Percentiles rank a stretch among this genome's conserved stretches.
Conservation (phyloP, 1,284 basidiomycete species). For the Anthracocystis setariae region DNA sequence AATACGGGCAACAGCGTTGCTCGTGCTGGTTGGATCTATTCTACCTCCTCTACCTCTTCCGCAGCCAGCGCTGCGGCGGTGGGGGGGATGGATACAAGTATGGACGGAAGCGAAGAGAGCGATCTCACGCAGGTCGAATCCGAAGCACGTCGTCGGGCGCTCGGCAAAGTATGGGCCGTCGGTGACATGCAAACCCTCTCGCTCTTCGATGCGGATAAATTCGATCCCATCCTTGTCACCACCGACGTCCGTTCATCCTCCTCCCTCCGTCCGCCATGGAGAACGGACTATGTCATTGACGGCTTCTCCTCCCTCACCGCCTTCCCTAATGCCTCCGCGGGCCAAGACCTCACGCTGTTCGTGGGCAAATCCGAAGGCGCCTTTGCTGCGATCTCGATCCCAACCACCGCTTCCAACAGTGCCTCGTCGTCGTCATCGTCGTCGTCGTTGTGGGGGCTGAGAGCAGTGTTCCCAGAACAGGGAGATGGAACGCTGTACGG, state of each 20-base stretch:
- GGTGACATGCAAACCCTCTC: conserved; percentile 66
- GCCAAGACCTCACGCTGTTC: conserved; percentile 30
- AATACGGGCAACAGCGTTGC: conserved; percentile 63
- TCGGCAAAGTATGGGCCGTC: conserved; percentile 61
- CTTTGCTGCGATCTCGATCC: conserved; percentile 30
- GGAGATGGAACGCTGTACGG: conserved; percentile 39
- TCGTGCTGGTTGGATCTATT: conserved; percentile 56
- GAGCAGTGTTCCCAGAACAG: conserved; percentile 42
- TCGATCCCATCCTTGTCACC: conserved; percentile 48
- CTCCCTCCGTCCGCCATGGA: conserved; percentile 55
- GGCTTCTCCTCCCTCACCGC: conserved; percentile 25
- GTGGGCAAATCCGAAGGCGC: conserved; percentile 42
- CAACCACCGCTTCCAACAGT: conserved; percentile 1
- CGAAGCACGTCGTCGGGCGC: conserved; percentile 29
- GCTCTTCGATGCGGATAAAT: conserved; percentile 62
- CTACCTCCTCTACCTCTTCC: conserved; percentile 1
- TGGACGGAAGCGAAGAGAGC: conserved; percentile 27
- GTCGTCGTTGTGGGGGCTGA: conserved; percentile 23
- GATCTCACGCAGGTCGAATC: conserved; percentile 35
- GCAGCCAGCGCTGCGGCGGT: background rate
- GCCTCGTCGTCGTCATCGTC: too few species aligned
- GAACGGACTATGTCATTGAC: conserved; percentile 65
- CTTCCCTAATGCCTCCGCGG: conserved; percentile 17
- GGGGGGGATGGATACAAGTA: conserved; percentile 22
- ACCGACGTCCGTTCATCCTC: conserved; percentile 50